Conservation (phyloP, 768 basidiomycete species). For the Podaxis sp. region DNA sequence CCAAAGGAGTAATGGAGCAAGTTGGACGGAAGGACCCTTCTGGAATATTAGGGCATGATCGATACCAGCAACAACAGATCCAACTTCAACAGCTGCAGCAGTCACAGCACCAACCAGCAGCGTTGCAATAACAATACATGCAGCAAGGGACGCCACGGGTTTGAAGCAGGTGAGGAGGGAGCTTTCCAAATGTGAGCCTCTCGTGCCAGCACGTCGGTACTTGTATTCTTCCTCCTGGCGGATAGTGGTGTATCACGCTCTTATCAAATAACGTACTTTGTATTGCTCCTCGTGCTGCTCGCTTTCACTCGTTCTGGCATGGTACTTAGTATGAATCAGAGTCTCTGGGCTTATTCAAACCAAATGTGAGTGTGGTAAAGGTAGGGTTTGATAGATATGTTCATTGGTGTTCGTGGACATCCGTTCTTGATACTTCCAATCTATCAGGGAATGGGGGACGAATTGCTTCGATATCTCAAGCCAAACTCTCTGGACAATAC, state of each 20-base stretch:
- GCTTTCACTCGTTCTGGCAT: neutral
- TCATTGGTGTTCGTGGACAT: neutral
- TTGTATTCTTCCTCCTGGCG: no score
- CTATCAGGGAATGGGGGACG: neutral
- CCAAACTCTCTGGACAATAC: no score
- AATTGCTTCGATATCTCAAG: no score
- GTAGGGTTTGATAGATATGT: neutral
- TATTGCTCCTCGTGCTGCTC: neutral
- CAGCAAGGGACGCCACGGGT: neutral
- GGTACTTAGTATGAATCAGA: neutral
- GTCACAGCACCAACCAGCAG: neutral
- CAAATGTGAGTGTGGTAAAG: neutral
- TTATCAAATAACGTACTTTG: neutral
- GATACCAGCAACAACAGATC: neutral
- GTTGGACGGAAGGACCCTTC: neutral
- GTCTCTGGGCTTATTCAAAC: neutral
- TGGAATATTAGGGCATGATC: neutral
- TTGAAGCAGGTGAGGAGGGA: neutral
- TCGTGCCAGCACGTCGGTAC: no score
- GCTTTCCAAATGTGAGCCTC: no score
- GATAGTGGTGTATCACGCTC: neutral
- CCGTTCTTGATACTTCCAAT: neutral
- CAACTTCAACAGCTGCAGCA: conserved; percentile 5
- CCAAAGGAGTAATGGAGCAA: neutral
- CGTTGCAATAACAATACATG: neutral